A percentile compares a stretch with the other conserved stretches of the same genome.
Evolutionary conservation across 2,329 filamentous ascomycete species (phyloP).

Genomic region (Setomelanomma holmii): DNA sequence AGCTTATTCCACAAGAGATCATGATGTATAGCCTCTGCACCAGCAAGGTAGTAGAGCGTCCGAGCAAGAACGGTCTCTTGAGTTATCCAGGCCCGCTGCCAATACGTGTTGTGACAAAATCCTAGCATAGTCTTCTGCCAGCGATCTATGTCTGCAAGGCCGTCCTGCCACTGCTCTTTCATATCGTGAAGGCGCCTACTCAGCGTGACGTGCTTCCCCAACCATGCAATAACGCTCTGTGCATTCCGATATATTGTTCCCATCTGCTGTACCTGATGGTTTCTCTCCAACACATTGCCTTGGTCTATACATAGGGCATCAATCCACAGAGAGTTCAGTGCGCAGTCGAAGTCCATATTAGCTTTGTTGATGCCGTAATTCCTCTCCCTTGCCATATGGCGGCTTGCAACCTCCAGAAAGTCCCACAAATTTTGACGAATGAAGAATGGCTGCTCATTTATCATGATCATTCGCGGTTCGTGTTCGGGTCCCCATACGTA

Average conservation of each 20-base stretch:
- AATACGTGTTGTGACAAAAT: background rate
- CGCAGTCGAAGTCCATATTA: background rate
- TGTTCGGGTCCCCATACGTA: background rate
- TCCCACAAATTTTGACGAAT: background rate
- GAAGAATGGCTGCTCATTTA: background rate
- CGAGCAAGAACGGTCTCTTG: background rate
- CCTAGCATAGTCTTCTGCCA: no score
- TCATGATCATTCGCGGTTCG: background rate
- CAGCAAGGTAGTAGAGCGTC: background rate
- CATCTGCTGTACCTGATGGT: slow-evolving; percentile 9
- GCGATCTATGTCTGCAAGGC: no score
- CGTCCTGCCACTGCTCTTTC: background rate
- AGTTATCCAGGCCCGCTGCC: background rate
- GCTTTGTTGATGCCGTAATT: background rate
- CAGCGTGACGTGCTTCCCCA: background rate
- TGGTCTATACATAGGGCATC: slow-evolving; percentile 10
- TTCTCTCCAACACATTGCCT: background rate
- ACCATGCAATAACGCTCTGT: slow-evolving; percentile 1
- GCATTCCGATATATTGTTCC: slow-evolving; percentile 2
- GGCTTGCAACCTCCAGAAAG: background rate
- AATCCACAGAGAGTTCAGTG: background rate
- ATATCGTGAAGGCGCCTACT: background rate
- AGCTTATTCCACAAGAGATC: background rate
- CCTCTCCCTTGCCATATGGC: background rate
- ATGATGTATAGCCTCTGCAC: background rate